Evolutionary conservation across 805 yeast species (phyloP), one percentile per base, ranked within the genome.

Genomic region (Kockiozyma suomiensis): DNA sequence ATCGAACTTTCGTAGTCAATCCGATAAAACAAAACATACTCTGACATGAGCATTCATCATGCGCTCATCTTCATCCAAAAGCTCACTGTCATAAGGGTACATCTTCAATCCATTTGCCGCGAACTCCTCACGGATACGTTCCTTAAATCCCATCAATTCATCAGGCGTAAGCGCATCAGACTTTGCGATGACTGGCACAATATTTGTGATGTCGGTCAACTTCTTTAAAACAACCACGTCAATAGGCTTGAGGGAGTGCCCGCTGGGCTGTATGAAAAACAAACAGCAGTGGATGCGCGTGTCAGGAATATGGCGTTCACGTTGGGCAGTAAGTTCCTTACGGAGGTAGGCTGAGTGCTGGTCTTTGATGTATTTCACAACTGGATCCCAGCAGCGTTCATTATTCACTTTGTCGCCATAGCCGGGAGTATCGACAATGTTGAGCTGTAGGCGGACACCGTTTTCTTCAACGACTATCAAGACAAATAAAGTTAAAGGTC

Each of bases 381-480:
- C 88, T 60, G 98, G 96, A 73, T 84, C 86, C 97, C 97, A 88
- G 49, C 89, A 78, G 63, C 86, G 84, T 21, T 83, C 75, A 73
- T 88, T 90, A 56, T 68, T 68, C 41, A 94, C 88, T 76, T 89
- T 97, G 79, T 94, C 99, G 41, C 97, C 98, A 79, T 90, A 94
- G 15, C 98, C 98, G 21, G 98, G 98, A 2, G 99, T 94, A 73
- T 94, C 99, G 72, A 94, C 89, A 57, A 94, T 85, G 69, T 90
- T 92, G 65, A 94, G 78, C 70, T 87, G 87, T 73, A 94, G 83
- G 64, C 86, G 85, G 58, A 94, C 98, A 66, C 88, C 88, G 73
- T 90, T 91, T 76, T 94, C 99, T 58, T 84, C 75, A 66, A 94
- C 80, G 17, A 82, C 80, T 63, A 23, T n/a, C n/a, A n/a, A n/a